Conservation (phyloP, 108 stramenopile genomes). For the Aurantiochytrium sp. region DNA sequence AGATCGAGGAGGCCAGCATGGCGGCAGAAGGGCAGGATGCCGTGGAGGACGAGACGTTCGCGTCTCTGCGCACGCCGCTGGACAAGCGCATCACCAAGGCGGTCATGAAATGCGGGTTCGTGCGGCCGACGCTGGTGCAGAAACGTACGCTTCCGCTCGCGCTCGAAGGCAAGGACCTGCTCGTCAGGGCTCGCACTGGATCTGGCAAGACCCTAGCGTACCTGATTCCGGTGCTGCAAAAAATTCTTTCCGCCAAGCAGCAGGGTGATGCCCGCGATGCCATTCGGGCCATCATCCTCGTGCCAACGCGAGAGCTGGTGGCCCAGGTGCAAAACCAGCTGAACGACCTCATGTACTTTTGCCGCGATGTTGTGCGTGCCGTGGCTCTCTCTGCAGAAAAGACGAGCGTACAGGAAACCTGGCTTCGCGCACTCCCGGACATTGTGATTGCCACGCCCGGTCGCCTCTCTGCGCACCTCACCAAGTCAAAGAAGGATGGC, state of each 20-base stretch:
- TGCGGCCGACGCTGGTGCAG: conserved; percentile 53
- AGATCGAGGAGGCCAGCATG: background rate
- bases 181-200: conserved; percentile 89
- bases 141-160: conserved; percentile 41
- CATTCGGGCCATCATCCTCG: conserved; percentile 77
- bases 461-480: conserved; percentile 36
- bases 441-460: conserved; percentile 47
- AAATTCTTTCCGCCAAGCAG: conserved; percentile 60
- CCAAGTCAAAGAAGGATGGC: conserved; percentile 58
- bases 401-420: conserved; percentile 25
- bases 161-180: conserved; percentile 73
- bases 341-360: conserved; percentile 74
- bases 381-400: conserved; percentile 59
- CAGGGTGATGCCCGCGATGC: conserved; percentile 23
- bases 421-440: conserved; percentile 30
- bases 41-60: background rate
- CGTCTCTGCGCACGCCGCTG: conserved; percentile 21
- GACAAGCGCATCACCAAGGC: conserved; percentile 46
- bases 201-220: conserved; percentile 92
- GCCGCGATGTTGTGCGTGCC: conserved; percentile 66
- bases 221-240: conserved; percentile 81
- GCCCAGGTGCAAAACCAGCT: conserved; percentile 70
- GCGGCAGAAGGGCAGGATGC: background rate
- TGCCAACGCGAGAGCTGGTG: conserved; percentile 91
- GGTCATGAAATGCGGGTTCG: conserved; percentile 39